These are phyloP conservation scores for Entomophthora muscae DNA, from an alignment of 371 early-diverging fungal species.

Conservation along the genomic window DNA sequence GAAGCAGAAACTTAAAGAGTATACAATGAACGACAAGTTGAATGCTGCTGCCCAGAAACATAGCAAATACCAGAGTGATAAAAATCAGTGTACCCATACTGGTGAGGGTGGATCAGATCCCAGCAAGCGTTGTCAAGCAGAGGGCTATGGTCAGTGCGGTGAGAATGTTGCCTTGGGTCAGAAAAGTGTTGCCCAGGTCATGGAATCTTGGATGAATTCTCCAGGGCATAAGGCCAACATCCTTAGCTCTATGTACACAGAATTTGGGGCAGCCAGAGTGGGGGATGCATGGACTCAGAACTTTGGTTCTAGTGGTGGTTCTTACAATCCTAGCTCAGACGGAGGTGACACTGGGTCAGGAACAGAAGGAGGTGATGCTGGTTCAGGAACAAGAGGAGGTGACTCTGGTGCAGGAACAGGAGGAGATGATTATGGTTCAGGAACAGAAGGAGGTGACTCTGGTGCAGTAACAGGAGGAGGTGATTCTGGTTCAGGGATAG, in stretches of 20 bases:
- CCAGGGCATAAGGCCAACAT: slow-evolving; percentile 11
- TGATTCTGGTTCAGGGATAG: too few relatives aligned
- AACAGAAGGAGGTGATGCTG: too few relatives aligned
- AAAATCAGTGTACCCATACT: slow-evolving; percentile 15
- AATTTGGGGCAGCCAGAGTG: not conserved
- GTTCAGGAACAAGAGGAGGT: too few relatives aligned
- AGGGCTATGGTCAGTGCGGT: slow-evolving; percentile 11
- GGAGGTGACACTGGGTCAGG: too few relatives aligned
- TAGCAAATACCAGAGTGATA: slow-evolving; percentile 14
- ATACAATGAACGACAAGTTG: not conserved
- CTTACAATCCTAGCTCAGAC: too few relatives aligned
- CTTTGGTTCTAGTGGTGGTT: not conserved
- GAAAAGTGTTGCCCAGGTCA: slow-evolving; percentile 12
- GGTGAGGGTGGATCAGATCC: slow-evolving; percentile 12
- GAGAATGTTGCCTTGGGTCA: slow-evolving; percentile 25
- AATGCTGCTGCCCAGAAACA: slow-evolving; percentile 15
- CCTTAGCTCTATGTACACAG: slow-evolving; percentile 2
- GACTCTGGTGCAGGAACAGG: too few relatives aligned
- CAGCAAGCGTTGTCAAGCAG: slow-evolving; percentile 10
- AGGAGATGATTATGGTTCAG: too few relatives aligned
- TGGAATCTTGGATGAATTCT: slow-evolving; percentile 15
- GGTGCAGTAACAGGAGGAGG: too few relatives aligned
- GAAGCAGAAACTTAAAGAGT: not conserved
- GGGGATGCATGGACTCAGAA: not conserved
- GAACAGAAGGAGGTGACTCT: too few relatives aligned